Evolutionary conservation across 148 eudicot genomes (phyloP), one percentile per base, ranked within the genome.

Genomic region (Fagopyrum homotropicum): DNA sequence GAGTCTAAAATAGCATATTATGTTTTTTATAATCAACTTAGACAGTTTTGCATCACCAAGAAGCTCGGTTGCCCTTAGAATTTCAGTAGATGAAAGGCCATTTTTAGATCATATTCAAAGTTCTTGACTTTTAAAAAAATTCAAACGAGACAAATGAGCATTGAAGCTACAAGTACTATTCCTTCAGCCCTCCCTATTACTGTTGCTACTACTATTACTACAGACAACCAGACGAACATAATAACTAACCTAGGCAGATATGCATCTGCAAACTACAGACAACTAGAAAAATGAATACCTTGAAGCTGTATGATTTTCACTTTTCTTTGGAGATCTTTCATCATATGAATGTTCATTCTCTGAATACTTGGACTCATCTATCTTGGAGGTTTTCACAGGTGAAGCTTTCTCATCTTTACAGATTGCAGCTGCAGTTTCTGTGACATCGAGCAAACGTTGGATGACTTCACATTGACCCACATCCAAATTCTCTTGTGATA

Each of bases 401-500:
- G 85, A 82, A 81, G 69, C 54, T 72, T 88, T 84, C 14, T 84
- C 93, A 16, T 81, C 54, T 45, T 81, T 72, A 76, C 93, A 85
- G 63, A 75, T 80, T 66, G 81, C 77, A 72, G 94, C 86, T 79
- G 90, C 91, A 51, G 88, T 75, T 84, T 90, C 91, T 14, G 95
- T 90, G 72, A 96, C 91, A 72, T 88, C 95, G 73, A 96, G 87
- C 82, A 96, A 85, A 59, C 85, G 93, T 72, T 89, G 91, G 76
- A 96, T 96, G 57, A 96, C 93, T 88, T 96, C 88, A 81, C 99
- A 92, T 64, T 96, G 90, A 81, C 80, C 75, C 47, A 90, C 85
- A 82, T 92, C 99, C 78, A 83, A 82, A 82, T 86, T 84, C 75
- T 91, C 82, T 79, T 92, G 98, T 19, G 99, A 96, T 7, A 83